phyloP scores from a whole-genome alignment of 331 rosid genomes.

The Malus hybrid region DNA sequence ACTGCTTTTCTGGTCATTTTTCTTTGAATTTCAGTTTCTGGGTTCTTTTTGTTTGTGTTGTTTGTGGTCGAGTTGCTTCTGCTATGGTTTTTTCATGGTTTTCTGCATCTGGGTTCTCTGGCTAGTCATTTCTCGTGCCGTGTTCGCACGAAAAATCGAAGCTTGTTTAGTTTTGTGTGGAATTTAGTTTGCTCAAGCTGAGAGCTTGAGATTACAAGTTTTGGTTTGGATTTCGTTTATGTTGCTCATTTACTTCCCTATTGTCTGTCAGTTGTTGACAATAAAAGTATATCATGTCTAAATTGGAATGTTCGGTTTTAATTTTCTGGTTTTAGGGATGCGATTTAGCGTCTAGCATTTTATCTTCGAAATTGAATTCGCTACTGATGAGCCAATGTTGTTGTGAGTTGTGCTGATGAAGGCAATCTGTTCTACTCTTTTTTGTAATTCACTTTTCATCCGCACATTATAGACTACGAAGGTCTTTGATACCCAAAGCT shows the following conservation, averaged over 20 bases:
- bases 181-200: not conserved
- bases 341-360: not conserved
- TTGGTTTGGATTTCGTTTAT: not conserved
- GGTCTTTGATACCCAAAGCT: not conserved
- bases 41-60: slow-evolving; percentile 3
- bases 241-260: not conserved
- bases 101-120: slow-evolving; percentile 13
- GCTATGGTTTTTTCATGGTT: not conserved
- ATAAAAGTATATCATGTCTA: not conserved
- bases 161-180: not conserved
- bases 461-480: not conserved
- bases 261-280: not conserved
- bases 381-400: not conserved
- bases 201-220: not conserved
- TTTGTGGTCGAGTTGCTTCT: slow-evolving; percentile 5
- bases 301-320: not conserved
- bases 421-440: too few species aligned
- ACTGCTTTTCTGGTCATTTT: not conserved
- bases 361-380: not conserved
- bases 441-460: not conserved
- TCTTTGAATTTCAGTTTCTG: not conserved
- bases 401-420: not conserved
- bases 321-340: not conserved
- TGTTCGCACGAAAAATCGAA: not conserved
- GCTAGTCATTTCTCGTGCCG: not conserved